Percentiles rank a stretch among this genome's conserved stretches.
Conservation (phyloP, 352 stramenopile genomes). For the Globisporangium perplexum region DNA sequence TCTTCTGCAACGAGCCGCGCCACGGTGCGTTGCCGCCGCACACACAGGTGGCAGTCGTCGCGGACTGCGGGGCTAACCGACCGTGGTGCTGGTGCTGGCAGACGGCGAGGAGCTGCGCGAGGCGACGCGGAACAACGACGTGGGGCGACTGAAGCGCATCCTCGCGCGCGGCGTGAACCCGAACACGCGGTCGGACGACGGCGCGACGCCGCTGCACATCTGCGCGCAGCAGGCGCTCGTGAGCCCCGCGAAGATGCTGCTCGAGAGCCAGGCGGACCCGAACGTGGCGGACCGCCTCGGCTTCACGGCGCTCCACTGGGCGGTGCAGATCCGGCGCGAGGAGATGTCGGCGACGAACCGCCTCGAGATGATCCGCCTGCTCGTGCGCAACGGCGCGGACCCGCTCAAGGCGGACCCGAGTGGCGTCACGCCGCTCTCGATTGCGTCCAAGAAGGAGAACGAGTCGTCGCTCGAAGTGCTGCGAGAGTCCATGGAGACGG, state of each 20-base stretch:
- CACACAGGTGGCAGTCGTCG: too few relatives aligned
- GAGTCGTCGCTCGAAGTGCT: constrained; percentile 47
- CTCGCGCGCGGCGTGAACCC: constrained; percentile 55
- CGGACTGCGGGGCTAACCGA: too few relatives aligned
- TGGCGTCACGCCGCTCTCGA: constrained; percentile 49
- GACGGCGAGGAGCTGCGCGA: constrained; percentile 75
- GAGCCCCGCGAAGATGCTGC: constrained; percentile 44
- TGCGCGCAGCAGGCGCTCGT: constrained; percentile 71
- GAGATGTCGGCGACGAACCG: constrained; percentile 56
- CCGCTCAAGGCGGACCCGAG: constrained; percentile 30
- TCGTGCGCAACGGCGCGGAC: constrained; percentile 58
- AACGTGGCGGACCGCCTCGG: constrained; percentile 57
- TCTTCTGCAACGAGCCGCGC: constrained; percentile 65
- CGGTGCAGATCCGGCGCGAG: constrained; percentile 75
- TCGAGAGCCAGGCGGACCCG: constrained; percentile 56
- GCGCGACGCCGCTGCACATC: constrained; percentile 69
- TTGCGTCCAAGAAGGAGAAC: constrained; percentile 71
- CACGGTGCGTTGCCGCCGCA: constrained; percentile 64
- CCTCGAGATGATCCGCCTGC: constrained; percentile 62
- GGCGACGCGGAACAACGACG: constrained; percentile 68
- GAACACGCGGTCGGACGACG: constrained; percentile 47
- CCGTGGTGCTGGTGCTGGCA: too few relatives aligned
- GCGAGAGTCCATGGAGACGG: constrained; percentile 39
- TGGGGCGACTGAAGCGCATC: constrained; percentile 44
- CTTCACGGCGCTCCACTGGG: constrained; percentile 78